Evolutionary conservation across 768 basidiomycete species (phyloP), one percentile per base, ranked within the genome.

Genomic region (Mycena floridula): DNA sequence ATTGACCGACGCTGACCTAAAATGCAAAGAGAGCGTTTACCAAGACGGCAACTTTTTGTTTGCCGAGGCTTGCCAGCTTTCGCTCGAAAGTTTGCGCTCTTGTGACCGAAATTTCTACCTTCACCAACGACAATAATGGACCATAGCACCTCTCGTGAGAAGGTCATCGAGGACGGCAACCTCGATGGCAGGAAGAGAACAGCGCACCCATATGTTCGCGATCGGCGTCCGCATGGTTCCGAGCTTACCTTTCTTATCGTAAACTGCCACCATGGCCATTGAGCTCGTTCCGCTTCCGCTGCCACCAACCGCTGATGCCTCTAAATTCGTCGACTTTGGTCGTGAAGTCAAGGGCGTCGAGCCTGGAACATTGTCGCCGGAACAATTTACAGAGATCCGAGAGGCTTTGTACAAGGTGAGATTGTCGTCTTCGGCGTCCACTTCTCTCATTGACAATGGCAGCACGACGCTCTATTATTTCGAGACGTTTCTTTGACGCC

Each of bases 401-500:
- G 65, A 82, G 22, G 78, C 83, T 8, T 67, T 93, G 47, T 92
- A 92, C 72, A 81, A 84, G 74, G 89, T 88, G 41, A 18, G 65
- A 59, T 2, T 16, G 12, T 25, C 23, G 39, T 18, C 47, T 9
- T n/a, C n/a, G n/a, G n/a, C n/a, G n/a, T n/a, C n/a, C n/a, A n/a
- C n/a, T n/a, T n/a, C n/a, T 15, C 32, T 35, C 32, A 35, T 7
- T 42, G 25, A 41, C 7, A 15, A 13, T 20, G 13, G 28, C 55
- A 91, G 87, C 73, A 93, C 52, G 75, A 76, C 35, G 75, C 73
- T 15, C 73, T 94, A 32, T 69, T 94, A 44, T 94, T 93, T 68
- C 74, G 85, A 45, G 63, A 85, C 54, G 74, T 73, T 25, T 64
- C 73, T 24, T 60, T 93, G 20, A 75, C 80, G 4, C 89, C 90